These are phyloP conservation scores for Teunomyces barrocoloradensis DNA, from an alignment of 805 yeast genomes.

Conservation along the genomic window DNA sequence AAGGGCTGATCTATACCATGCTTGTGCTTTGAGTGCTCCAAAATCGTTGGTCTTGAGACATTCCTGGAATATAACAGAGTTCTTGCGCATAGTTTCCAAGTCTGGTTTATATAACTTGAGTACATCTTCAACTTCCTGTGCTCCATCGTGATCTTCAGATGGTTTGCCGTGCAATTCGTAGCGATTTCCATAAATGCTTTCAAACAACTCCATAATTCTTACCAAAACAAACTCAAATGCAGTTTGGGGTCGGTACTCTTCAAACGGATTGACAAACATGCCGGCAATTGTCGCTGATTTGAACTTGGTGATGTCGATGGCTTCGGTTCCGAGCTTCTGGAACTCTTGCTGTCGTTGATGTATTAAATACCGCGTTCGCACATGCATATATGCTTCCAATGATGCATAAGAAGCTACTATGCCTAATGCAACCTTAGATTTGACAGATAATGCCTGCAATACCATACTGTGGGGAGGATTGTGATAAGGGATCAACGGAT, in stretches of 20 bases:
- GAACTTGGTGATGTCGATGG: slow-evolving; percentile 21
- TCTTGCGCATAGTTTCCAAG: slow-evolving; percentile 40
- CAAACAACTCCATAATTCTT: slow-evolving; percentile 68
- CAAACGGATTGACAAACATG: slow-evolving; percentile 85
- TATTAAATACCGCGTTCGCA: slow-evolving; percentile 54
- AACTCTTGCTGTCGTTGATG: slow-evolving; percentile 35
- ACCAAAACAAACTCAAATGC: slow-evolving; percentile 79
- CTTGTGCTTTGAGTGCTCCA: slow-evolving; percentile 2
- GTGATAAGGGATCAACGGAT: neutral
- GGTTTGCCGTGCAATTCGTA: slow-evolving; percentile 36
- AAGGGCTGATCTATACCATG: slow-evolving; percentile 5
- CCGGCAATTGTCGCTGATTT: slow-evolving; percentile 56
- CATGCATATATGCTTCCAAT: slow-evolving; percentile 60
- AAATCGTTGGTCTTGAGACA: slow-evolving; percentile 22
- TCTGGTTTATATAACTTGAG: slow-evolving; percentile 65
- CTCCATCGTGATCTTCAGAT: slow-evolving; percentile 44
- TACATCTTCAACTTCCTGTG: slow-evolving; percentile 49
- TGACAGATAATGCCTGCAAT: slow-evolving; percentile 11
- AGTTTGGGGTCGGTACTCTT: slow-evolving; percentile 87
- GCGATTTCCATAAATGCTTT: slow-evolving; percentile 43
- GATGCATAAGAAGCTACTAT: slow-evolving; percentile 56
- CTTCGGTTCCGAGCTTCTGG: slow-evolving; percentile 6
- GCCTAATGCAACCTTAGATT: slow-evolving; percentile 42
- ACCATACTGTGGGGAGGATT: neutral
- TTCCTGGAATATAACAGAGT: slow-evolving; percentile 26